Evolutionary conservation across 169 alveolate species (phyloP).

Genomic region (Theileria sp.): DNA sequence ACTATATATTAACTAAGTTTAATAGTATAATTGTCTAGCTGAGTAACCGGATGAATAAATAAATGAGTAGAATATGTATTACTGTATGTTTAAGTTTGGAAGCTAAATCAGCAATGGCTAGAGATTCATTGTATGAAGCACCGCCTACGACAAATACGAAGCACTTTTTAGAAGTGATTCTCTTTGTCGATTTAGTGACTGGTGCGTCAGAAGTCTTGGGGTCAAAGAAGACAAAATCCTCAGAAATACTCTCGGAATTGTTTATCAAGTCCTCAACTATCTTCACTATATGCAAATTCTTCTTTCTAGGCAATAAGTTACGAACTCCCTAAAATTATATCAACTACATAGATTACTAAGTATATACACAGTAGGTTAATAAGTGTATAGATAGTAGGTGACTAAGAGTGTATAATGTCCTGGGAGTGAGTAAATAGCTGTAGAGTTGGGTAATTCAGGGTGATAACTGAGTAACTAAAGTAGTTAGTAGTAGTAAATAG

Average conservation of each 20-base stretch:
- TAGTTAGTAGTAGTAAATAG: no score
- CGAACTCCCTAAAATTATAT: constrained; percentile 55
- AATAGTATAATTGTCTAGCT: background rate
- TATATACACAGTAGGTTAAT: background rate
- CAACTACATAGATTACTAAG: no score
- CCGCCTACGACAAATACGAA: constrained; percentile 81
- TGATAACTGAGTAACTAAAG: no score
- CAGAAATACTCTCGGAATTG: constrained; percentile 68
- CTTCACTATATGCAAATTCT: constrained; percentile 70
- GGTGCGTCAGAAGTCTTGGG: constrained; percentile 61
- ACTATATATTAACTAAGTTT: background rate
- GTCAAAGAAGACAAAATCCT: constrained; percentile 73
- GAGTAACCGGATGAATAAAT: no score
- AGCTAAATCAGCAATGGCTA: constrained; percentile 73
- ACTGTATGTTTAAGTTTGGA: constrained; percentile 45
- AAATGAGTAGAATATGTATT: background rate
- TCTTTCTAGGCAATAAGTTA: constrained; percentile 69
- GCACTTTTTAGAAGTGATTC: constrained; percentile 41
- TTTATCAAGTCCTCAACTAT: constrained; percentile 71
- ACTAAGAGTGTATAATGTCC: no score
- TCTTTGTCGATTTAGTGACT: constrained; percentile 32
- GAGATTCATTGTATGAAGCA: constrained; percentile 79
- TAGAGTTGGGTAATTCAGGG: no score
- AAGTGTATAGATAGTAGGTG: no score
- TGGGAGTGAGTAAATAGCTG: no score